Conservation (phyloP, 176 grass and related monocot genomes). For the Aegilops speltoides region DNA sequence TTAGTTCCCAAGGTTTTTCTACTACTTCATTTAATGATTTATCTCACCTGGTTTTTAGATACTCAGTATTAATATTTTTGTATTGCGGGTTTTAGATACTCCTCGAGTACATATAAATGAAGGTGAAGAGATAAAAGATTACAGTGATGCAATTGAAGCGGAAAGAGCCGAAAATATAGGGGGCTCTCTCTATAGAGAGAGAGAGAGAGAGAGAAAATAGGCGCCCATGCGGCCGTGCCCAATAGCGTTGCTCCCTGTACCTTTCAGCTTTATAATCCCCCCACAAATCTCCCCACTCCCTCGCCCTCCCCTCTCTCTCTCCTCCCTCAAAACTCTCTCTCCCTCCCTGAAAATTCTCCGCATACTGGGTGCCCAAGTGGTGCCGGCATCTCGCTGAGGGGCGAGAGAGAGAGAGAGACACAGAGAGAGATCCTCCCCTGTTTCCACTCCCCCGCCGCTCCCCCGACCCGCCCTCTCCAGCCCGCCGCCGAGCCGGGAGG, state of each 20-base stretch:
- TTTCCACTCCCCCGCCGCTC: not conserved
- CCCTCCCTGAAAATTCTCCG: conserved; percentile 27
- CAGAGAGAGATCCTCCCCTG: conserved; percentile 13
- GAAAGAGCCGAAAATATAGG: not conserved
- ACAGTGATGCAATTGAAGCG: not conserved
- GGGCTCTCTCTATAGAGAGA: too few relatives aligned
- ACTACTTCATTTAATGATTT: not conserved
- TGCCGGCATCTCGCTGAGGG: conserved; percentile 37
- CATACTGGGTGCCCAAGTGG: conserved; percentile 22
- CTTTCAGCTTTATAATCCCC: conserved; percentile 54
- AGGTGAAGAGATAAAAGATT: not conserved
- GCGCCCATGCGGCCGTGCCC: conserved; percentile 45
- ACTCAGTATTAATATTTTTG: not conserved
- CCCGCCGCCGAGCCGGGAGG: conserved; percentile 12
- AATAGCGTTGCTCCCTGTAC: conserved; percentile 40
- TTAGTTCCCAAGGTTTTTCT: too few relatives aligned
- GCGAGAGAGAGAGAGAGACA: not conserved
- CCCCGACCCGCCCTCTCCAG: not conserved
- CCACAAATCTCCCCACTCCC: conserved; percentile 19
- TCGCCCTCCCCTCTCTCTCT: not conserved
- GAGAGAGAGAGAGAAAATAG: conserved; percentile 4
- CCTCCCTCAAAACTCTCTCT: conserved; percentile 33
- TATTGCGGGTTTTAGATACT: too few relatives aligned
- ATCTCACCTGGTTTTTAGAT: not conserved
- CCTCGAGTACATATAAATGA: not conserved